These are phyloP conservation scores for Paraphoma sp. DNA, from an alignment of 2,329 filamentous ascomycete species.

Conservation along the genomic window DNA sequence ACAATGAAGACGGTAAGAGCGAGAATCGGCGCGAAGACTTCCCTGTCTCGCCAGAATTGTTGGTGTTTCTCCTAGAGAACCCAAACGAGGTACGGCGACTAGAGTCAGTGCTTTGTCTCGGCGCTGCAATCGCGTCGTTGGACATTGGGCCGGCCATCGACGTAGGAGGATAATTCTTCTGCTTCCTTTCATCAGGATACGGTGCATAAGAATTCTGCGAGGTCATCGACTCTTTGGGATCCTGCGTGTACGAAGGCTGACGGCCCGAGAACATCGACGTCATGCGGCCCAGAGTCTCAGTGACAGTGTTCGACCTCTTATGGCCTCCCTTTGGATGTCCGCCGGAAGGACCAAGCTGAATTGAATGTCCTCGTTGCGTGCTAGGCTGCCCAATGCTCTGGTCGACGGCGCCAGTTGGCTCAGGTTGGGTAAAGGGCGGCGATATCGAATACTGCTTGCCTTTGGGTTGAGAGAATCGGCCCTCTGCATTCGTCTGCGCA, in stretches of 20 bases:
- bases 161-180: constrained; percentile 82
- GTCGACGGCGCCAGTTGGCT: constrained; percentile 37
- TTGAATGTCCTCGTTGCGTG: constrained; percentile 59
- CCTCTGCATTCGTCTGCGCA: constrained; percentile 86
- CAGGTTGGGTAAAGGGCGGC: constrained; percentile 65
- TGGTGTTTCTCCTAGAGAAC: constrained; percentile 56
- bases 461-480: constrained; percentile 81
- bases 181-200: constrained; percentile 59
- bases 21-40: constrained; percentile 58
- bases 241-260: constrained; percentile 38
- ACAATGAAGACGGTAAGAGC: constrained; percentile 57
- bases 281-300: constrained; percentile 82
- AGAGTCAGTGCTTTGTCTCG: constrained; percentile 57
- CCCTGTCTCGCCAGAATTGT: constrained; percentile 42
- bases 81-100: constrained; percentile 57
- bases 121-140: constrained; percentile 56
- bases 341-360: constrained; percentile 48
- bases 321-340: constrained; percentile 50
- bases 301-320: constrained; percentile 70
- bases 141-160: constrained; percentile 82
- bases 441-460: constrained; percentile 76
- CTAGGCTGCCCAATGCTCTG: constrained; percentile 67
- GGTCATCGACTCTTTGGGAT: constrained; percentile 37
- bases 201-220: constrained; percentile 58
- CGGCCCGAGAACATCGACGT: constrained; percentile 78